These are phyloP conservation scores for Tetrahymena borealis DNA, from an alignment of 73 alveolate genomes.

Conservation along the genomic window DNA sequence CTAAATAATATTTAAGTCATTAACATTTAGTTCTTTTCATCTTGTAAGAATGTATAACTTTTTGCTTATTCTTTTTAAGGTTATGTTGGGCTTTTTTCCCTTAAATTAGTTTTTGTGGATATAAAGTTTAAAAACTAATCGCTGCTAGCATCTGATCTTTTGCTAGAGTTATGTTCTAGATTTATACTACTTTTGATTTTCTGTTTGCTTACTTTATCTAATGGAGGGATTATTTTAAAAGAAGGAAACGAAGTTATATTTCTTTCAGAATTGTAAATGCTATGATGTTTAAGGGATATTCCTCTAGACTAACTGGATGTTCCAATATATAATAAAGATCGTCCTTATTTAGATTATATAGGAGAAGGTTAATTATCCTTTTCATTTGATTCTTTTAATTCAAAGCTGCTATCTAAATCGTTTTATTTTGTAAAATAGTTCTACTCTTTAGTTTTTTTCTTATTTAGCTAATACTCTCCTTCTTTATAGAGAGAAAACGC, in stretches of 20 bases:
- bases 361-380: background rate
- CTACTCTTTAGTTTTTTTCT: background rate
- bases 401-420: background rate
- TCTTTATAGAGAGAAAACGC: background rate
- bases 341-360: background rate
- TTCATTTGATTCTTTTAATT: background rate
- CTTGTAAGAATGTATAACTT: background rate
- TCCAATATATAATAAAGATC: background rate
- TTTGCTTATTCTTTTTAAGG: background rate
- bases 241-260: background rate
- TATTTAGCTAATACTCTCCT: background rate
- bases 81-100: background rate
- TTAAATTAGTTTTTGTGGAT: background rate
- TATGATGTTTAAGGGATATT: background rate
- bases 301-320: background rate
- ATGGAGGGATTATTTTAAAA: background rate
- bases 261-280: background rate
- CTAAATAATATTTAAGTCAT: background rate
- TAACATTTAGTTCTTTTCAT: background rate
- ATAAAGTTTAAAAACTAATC: background rate
- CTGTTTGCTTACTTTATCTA: background rate
- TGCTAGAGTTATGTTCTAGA: background rate
- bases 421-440: background rate
- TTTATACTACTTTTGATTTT: background rate
- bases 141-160: background rate